phyloP scores from a whole-genome alignment of 345 rosid species.

The Mangifera indica region DNA sequence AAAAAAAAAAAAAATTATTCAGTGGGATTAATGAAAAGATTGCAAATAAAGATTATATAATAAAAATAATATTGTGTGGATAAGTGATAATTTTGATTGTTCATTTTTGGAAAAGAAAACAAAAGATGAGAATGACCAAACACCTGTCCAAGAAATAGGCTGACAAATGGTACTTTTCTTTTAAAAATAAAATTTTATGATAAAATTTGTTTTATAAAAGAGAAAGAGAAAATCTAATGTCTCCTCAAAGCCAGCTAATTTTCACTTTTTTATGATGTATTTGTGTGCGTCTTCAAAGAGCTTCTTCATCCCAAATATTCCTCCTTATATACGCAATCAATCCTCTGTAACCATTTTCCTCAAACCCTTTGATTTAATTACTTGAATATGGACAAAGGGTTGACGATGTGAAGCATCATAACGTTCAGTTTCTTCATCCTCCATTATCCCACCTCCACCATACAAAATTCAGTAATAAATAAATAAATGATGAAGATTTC shows the following conservation, averaged over 20 bases:
- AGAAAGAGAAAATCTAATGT: neutral
- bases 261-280: neutral
- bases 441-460: neutral
- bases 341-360: neutral
- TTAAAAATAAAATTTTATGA: conserved; percentile 11
- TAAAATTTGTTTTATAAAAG: no score
- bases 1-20: neutral
- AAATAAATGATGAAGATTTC: neutral
- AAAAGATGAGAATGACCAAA: conserved; percentile 21
- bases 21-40: neutral
- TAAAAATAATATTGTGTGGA: neutral
- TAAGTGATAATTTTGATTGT: neutral
- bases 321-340: conserved; percentile 1
- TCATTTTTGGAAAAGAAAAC: conserved; percentile 5
- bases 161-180: conserved; percentile 34
- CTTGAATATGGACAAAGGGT: no score
- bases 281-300: neutral
- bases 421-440: conserved; percentile 10
- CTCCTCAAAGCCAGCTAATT: conserved; percentile 22
- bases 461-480: neutral
- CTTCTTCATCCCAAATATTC: conserved; percentile 21
- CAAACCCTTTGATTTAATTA: neutral
- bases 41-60: neutral
- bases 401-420: conserved; percentile 25
- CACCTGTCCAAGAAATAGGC: conserved; percentile 31